phyloP scores from a whole-genome alignment of 2,329 filamentous ascomycete genomes.

The Ilyonectria mors-panacis region DNA sequence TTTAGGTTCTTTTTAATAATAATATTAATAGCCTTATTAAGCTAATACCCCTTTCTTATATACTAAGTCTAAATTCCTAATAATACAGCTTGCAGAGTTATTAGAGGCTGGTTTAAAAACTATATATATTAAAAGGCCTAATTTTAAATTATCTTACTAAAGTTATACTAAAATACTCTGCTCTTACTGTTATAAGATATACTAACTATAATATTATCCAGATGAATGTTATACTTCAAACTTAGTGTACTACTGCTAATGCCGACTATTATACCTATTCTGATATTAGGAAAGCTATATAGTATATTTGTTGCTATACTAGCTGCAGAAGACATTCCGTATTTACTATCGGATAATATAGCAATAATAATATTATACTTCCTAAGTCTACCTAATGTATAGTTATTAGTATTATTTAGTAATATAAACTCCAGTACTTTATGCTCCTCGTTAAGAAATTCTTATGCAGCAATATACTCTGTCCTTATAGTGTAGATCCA shows the following conservation, averaged over 20 bases:
- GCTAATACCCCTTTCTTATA: slow-evolving; percentile 30
- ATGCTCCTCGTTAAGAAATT: slow-evolving; percentile 3
- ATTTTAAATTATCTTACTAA: neutral
- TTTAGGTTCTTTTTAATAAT: slow-evolving; percentile 13
- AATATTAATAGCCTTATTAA: neutral
- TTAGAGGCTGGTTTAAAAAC: neutral
- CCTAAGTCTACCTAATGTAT: neutral
- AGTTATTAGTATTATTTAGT: neutral
- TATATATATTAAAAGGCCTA: neutral
- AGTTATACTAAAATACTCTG: neutral
- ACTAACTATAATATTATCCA: neutral
- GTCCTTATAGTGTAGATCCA: neutral
- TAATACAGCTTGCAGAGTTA: neutral
- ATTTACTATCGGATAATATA: neutral
- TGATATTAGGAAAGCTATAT: neutral
- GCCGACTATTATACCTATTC: neutral
- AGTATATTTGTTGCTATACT: too few species aligned
- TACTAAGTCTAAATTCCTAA: too few species aligned
- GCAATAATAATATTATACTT: slow-evolving; percentile 7
- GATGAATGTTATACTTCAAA: neutral
- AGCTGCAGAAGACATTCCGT: neutral
- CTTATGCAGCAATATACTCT: slow-evolving; percentile 2
- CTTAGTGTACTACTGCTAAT: neutral
- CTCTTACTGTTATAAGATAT: neutral
- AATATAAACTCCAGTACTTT: neutral